phyloP scores from a whole-genome alignment of 495 filamentous ascomycete species.

The Chaetomium fimeti region DNA sequence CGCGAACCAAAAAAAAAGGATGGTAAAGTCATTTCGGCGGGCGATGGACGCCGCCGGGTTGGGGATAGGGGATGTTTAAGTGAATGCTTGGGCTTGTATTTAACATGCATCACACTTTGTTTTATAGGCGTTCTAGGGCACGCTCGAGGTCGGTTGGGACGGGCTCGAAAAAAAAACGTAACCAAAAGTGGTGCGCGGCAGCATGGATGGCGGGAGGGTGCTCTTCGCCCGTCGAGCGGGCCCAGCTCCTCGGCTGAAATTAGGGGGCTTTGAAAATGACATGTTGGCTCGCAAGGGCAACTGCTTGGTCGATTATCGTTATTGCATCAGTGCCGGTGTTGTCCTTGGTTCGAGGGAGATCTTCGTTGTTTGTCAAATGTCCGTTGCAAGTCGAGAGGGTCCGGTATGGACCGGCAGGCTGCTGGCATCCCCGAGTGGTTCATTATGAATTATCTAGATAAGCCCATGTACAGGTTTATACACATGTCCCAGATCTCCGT shows the following conservation, averaged over 20 bases:
- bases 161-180: not conserved
- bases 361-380: not conserved
- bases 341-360: not conserved
- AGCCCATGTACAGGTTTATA: not conserved
- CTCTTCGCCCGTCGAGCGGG: not conserved
- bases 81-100: constrained; percentile 3
- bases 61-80: not conserved
- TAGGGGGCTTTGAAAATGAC: not conserved
- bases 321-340: not conserved
- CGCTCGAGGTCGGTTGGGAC: not conserved
- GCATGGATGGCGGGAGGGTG: not conserved
- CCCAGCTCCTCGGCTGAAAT: not conserved
- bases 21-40: not conserved
- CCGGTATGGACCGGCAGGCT: not conserved
- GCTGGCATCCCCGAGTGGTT: not conserved
- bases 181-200: not conserved
- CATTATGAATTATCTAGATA: constrained; percentile 6
- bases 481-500: not conserved
- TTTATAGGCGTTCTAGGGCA: constrained; percentile 9
- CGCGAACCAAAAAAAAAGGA: not conserved
- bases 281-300: not conserved
- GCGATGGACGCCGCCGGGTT: not conserved
- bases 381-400: no score
- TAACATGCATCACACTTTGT: constrained; percentile 4
- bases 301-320: not conserved